These are phyloP conservation scores for Fusarium sp. DNA, from an alignment of 2,329 filamentous ascomycete species.

Conservation along the genomic window DNA sequence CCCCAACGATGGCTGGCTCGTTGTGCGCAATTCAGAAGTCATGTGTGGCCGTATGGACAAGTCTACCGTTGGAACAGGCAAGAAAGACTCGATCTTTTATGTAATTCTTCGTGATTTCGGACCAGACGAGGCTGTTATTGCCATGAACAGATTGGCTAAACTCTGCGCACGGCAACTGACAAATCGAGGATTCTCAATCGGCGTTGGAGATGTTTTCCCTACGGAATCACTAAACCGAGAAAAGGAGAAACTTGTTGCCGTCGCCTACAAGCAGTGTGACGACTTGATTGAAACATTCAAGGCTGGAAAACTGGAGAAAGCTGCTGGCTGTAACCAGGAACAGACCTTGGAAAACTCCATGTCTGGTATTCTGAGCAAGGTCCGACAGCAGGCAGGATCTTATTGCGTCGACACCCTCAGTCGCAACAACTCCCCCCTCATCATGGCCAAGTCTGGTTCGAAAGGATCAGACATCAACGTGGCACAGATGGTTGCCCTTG, in stretches of 20 bases:
- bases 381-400: constrained; percentile 90
- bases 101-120: constrained; percentile 96
- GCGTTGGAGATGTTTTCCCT: constrained; percentile 94
- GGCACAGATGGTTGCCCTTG: constrained; percentile 97
- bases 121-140: constrained; percentile 85
- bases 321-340: constrained; percentile 90
- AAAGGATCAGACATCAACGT: constrained; percentile 99
- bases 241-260: constrained; percentile 81
- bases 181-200: constrained; percentile 95
- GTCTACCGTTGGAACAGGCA: constrained; percentile 94
- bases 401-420: constrained; percentile 92
- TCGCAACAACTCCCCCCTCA: constrained; percentile 89
- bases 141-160: constrained; percentile 94
- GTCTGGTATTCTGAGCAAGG: constrained; percentile 90
- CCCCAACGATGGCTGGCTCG: constrained; percentile 89
- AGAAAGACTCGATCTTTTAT: constrained; percentile 98
- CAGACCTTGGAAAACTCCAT: constrained; percentile 91
- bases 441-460: constrained; percentile 97
- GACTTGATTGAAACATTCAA: constrained; percentile 86
- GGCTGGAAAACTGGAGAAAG: constrained; percentile 83
- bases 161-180: constrained; percentile 89
- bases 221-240: constrained; percentile 76
- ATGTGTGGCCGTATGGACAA: constrained; percentile 99
- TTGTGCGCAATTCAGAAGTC: constrained; percentile 94
- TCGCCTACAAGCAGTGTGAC: constrained; percentile 85